Evolutionary conservation across 2,329 filamentous ascomycete species (phyloP).

Genomic region (Setomelanomma holmii): DNA sequence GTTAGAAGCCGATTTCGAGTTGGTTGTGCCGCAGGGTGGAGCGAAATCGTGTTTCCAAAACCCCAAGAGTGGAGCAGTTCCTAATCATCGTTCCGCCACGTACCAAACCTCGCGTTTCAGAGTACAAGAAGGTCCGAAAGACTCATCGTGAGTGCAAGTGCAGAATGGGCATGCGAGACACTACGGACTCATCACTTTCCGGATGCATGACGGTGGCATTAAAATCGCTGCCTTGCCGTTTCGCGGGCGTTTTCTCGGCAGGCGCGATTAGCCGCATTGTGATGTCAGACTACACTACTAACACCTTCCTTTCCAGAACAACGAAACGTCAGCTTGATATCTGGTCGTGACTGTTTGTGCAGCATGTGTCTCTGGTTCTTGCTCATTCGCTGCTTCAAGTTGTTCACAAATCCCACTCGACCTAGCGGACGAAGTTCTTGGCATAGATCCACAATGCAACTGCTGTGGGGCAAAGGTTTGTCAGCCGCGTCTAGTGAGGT

Average conservation of each 20-base stretch:
- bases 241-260: neutral
- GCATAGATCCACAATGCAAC: too few relatives aligned
- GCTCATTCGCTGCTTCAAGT: neutral
- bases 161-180: neutral
- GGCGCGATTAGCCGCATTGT: neutral
- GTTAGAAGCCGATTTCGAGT: constrained; percentile 15
- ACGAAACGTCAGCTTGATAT: too few relatives aligned
- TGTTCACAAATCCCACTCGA: neutral
- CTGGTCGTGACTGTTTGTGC: too few relatives aligned
- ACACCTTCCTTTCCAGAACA: too few relatives aligned
- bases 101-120: neutral
- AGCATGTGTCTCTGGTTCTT: too few relatives aligned
- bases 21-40: neutral
- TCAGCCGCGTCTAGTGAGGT: neutral
- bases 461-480: too few relatives aligned
- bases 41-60: neutral
- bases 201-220: neutral
- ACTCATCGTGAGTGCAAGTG: neutral
- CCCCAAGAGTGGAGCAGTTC: neutral
- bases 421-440: neutral
- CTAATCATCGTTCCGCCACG: neutral
- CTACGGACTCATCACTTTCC: neutral
- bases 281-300: neutral
- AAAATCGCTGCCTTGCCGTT: neutral
- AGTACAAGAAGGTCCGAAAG: neutral